Evolutionary conservation across 352 stramenopile genomes (phyloP), one percentile per base, ranked within the genome.

Genomic region (Aphanomyces euteiches): DNA sequence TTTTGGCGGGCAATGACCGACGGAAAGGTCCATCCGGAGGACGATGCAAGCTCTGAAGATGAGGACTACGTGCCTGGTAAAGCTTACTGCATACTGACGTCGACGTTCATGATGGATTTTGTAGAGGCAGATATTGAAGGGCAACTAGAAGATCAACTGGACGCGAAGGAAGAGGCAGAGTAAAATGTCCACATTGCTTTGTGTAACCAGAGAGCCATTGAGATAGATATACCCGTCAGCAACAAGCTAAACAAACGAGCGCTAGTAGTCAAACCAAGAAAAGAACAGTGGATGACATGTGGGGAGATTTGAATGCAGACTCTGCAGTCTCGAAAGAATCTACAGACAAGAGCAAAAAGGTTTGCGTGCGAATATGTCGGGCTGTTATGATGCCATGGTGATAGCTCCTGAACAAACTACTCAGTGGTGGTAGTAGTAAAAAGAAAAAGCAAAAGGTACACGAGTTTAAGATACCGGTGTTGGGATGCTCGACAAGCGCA

Each of bases 391-490:
- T 34, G 13, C 47, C 3, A 19, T 69, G 38, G 41, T 28, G 15
- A 50, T 67, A 89, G 80, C 73, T 90, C 37, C 36, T 94, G 47
- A 73, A 75, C 19, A 61, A 75, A 8, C 54, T 92, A n/a, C 84
- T 73, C 47, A 87, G 81, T 56, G 76, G 78, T 2, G 72, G 64
- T n/a, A 65, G 72, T 7, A 81, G 78, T 58, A 77, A 74, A 34
- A 77, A 76, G 28, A 85, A 84, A 45, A 92, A 91, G 66, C 75
- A 79, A 34, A 92, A 89, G 53, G 53, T 93, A 37, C 74, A 69
- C 36, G 85, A 93, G 58, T 95, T 95, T 40, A 73, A 81, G 34
- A 78, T 88, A 15, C 84, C 85, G 5, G 75, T 93, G 48, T 65
- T 95, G 5, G 89, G 87, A 66, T 71, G 92, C 10, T 85, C 92